phyloP scores from a whole-genome alignment of 2,329 filamentous ascomycete genomes.

The Alternaria solani region DNA sequence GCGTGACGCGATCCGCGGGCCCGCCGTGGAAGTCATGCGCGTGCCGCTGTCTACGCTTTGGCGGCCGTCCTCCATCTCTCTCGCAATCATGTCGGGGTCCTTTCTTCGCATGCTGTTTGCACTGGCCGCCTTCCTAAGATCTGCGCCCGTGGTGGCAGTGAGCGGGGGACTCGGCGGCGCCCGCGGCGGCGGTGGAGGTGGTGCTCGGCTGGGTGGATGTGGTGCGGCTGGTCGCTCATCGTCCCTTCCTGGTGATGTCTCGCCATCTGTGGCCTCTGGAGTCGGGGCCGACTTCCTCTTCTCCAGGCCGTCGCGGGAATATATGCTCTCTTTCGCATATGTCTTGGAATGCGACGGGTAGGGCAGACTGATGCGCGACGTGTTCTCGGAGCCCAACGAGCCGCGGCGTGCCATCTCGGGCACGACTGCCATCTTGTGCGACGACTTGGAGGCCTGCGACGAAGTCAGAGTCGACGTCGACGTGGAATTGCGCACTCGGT shows the following conservation, averaged over 20 bases:
- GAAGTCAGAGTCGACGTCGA: slow-evolving; percentile 26
- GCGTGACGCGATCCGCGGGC: slow-evolving; percentile 50
- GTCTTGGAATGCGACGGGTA: slow-evolving; percentile 90
- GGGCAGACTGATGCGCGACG: slow-evolving; percentile 60
- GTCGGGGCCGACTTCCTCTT: slow-evolving; percentile 44
- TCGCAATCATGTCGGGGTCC: slow-evolving; percentile 46
- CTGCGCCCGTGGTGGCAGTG: slow-evolving; percentile 52
- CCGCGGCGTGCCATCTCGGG: slow-evolving; percentile 58
- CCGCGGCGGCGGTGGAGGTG: slow-evolving; percentile 32
- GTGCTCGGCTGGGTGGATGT: slow-evolving; percentile 26
- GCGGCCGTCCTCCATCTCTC: slow-evolving; percentile 51
- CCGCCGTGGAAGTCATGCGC: slow-evolving; percentile 47
- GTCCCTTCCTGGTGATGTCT: slow-evolving; percentile 41
- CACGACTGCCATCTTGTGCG: slow-evolving; percentile 51
- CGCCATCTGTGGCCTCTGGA: slow-evolving; percentile 55
- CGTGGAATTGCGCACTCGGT: slow-evolving; percentile 39
- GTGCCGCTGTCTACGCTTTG: slow-evolving; percentile 54
- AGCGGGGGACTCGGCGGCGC: slow-evolving; percentile 60
- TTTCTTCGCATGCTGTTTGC: slow-evolving; percentile 54
- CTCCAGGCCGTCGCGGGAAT: slow-evolving; percentile 58
- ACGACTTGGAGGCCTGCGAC: slow-evolving; percentile 35
- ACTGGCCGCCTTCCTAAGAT: slow-evolving; percentile 55
- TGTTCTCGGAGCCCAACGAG: slow-evolving; percentile 46
- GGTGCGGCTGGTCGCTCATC: slow-evolving; percentile 14
- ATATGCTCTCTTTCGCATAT: slow-evolving; percentile 86